A percentile compares a stretch with the other conserved stretches of the same genome.
Evolutionary conservation across 768 basidiomycete species (phyloP).

Genomic region (Hirschioporus abietinus): DNA sequence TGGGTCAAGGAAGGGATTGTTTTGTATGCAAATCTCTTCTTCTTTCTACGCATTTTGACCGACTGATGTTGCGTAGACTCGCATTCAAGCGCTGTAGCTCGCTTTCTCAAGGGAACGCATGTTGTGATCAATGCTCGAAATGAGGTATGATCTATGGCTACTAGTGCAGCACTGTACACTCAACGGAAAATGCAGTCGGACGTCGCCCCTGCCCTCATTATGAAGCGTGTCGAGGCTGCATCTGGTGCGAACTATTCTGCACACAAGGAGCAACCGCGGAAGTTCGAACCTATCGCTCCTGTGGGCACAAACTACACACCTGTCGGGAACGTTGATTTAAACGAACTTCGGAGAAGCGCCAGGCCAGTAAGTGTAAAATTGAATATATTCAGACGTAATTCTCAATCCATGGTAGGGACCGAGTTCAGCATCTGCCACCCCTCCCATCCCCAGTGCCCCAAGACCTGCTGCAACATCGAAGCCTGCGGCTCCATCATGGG

Average conservation of each 20-base stretch:
- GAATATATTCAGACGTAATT: background rate
- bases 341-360: conserved; percentile 17
- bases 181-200: conserved; percentile 48
- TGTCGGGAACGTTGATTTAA: conserved; percentile 67
- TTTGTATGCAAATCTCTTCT: conserved; percentile 35
- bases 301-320: conserved; percentile 75
- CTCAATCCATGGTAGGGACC: conserved; percentile 16
- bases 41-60: background rate
- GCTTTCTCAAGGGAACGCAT: conserved; percentile 78
- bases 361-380: conserved; percentile 15
- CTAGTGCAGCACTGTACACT: background rate
- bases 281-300: conserved; percentile 74
- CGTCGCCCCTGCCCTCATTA: conserved; percentile 73
- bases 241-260: conserved; percentile 88
- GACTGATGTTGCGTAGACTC: conserved; percentile 37
- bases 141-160: conserved; percentile 46
- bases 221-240: conserved; percentile 81
- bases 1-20: conserved; percentile 85
- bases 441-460: conserved; percentile 36
- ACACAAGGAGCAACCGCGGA: conserved; percentile 72
- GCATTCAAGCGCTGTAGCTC: conserved; percentile 75
- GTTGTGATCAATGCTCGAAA: conserved; percentile 84
- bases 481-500: conserved; percentile 57
- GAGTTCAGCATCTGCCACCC: conserved; percentile 21
- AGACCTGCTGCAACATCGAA: conserved; percentile 38